These are phyloP conservation scores for Globisporangium nodosum DNA, from an alignment of 352 stramenopile species.

Conservation along the genomic window DNA sequence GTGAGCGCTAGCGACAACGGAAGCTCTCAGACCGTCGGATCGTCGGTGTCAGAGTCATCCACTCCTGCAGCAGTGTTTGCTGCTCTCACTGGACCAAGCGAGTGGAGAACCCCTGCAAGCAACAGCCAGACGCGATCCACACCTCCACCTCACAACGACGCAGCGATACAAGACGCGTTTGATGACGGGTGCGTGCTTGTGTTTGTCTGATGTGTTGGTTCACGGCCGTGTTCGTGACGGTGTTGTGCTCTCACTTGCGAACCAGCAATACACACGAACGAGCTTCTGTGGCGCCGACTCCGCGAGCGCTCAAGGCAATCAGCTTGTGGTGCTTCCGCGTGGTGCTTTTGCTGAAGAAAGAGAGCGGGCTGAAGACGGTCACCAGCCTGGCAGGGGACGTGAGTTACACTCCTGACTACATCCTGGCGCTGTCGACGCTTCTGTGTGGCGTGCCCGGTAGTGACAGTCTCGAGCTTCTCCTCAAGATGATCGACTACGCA, in stretches of 20 bases:
- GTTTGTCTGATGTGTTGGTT: neutral
- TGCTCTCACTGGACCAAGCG: constrained; percentile 1
- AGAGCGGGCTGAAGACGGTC: constrained; percentile 55
- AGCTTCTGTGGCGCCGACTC: neutral
- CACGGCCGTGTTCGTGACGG: neutral
- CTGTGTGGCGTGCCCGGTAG: constrained; percentile 48
- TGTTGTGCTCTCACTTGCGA: neutral
- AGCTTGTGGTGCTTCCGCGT: constrained; percentile 70
- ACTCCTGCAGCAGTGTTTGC: neutral
- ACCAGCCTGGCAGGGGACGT: constrained; percentile 34
- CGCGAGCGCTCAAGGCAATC: constrained; percentile 27
- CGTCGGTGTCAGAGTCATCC: neutral
- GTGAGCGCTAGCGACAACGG: neutral
- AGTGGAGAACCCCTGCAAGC: neutral
- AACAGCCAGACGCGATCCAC: constrained; percentile 7
- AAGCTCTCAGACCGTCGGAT: neutral
- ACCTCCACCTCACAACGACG: neutral
- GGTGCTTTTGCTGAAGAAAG: constrained; percentile 73
- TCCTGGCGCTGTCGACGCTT: constrained; percentile 53
- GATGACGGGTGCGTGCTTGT: constrained; percentile 31
- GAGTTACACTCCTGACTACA: constrained; percentile 59
- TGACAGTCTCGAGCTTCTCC: constrained; percentile 51
- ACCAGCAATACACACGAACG: neutral
- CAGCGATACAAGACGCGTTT: constrained; percentile 19
- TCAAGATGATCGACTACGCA: constrained; percentile 48